phyloP scores from a whole-genome alignment of 495 filamentous ascomycete species.

The Penicillium parvum region DNA sequence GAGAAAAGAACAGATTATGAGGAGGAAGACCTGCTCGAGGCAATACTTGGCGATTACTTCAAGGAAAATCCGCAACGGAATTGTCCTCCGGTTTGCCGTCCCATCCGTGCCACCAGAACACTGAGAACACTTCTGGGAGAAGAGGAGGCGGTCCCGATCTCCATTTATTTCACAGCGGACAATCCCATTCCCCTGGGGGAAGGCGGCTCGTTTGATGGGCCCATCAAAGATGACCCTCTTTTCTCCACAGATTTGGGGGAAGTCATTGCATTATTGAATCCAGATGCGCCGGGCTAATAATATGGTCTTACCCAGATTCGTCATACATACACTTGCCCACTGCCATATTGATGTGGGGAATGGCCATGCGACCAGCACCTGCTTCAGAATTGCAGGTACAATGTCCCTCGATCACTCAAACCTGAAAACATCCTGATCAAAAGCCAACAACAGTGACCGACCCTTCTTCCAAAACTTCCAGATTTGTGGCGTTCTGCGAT shows the following conservation, averaged over 20 bases:
- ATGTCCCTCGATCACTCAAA: not conserved
- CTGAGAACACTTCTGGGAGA: not conserved
- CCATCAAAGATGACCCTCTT: conserved; percentile 1
- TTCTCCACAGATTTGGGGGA: conserved; percentile 11
- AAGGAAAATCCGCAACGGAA: conserved; percentile 8
- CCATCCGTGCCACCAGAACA: conserved; percentile 16
- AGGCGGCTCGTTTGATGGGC: conserved; percentile 3
- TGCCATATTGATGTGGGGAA: too few relatives aligned
- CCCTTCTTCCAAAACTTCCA: not conserved
- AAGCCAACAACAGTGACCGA: not conserved
- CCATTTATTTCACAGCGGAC: conserved; percentile 2
- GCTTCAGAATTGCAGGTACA: not conserved
- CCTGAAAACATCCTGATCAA: too few relatives aligned
- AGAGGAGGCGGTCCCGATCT: not conserved
- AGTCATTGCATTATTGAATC: conserved; percentile 3
- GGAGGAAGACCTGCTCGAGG: too few relatives aligned
- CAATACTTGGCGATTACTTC: conserved; percentile 11
- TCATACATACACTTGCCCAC: not conserved
- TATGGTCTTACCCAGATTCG: not conserved
- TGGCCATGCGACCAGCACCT: too few relatives aligned
- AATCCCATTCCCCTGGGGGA: conserved; percentile 7
- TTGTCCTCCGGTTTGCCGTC: conserved; percentile 14
- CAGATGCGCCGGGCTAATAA: not conserved
- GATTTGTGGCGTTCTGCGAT: conserved; percentile 12
- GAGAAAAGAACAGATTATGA: not conserved